Conservation (phyloP, 768 basidiomycete species). For the Exidia glandulosa region DNA sequence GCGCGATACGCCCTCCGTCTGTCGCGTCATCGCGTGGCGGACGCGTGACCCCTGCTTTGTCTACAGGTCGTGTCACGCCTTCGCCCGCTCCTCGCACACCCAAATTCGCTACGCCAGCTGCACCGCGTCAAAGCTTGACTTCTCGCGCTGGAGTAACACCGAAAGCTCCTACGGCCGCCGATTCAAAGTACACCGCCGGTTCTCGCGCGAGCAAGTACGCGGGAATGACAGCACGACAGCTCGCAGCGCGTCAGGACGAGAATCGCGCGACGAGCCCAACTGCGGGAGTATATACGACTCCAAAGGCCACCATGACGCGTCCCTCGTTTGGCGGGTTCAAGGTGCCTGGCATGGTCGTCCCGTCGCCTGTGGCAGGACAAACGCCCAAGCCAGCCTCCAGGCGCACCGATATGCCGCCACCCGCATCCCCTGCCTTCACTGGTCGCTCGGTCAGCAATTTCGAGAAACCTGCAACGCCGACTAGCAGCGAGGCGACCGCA, state of each 20-base stretch:
- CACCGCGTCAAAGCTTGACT: neutral
- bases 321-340: slow-evolving; percentile 3
- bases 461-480: slow-evolving; percentile 8
- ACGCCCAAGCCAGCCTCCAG: slow-evolving; percentile 3
- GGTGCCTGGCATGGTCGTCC: neutral
- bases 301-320: slow-evolving; percentile 1
- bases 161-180: slow-evolving; percentile 8
- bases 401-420: slow-evolving; percentile 53
- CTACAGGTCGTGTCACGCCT: slow-evolving; percentile 46
- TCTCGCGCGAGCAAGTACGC: slow-evolving; percentile 79
- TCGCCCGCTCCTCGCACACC: slow-evolving; percentile 17
- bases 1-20: slow-evolving; percentile 56
- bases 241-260: slow-evolving; percentile 41
- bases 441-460: slow-evolving; percentile 20
- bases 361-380: too few species aligned
- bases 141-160: neutral
- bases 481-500: slow-evolving; percentile 8
- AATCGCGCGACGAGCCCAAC: neutral
- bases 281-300: too few species aligned
- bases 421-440: slow-evolving; percentile 44
- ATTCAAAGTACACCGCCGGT: slow-evolving; percentile 54
- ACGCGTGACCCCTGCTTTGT: slow-evolving; percentile 26
- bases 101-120: neutral
- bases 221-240: slow-evolving; percentile 74
- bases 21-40: slow-evolving; percentile 58